A percentile compares a stretch with the other conserved stretches of the same genome.
Conservation (phyloP, 2,329 filamentous ascomycete genomes). For the Cladosporium austrohemisphaericum region DNA sequence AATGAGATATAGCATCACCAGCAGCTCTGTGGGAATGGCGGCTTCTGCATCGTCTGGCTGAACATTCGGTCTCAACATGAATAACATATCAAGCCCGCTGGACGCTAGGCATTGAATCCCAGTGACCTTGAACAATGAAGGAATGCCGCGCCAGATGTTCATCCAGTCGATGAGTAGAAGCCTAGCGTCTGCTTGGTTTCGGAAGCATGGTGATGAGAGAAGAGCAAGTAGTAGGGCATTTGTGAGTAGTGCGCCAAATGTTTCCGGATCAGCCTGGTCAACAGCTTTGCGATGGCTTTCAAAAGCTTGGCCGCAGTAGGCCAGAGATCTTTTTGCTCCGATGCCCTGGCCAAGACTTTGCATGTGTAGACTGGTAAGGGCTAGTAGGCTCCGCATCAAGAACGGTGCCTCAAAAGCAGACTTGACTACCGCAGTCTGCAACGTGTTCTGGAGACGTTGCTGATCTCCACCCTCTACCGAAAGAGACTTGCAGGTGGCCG, state of each 20-base stretch:
- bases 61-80: not conserved
- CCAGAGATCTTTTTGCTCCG: not conserved
- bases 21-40: not conserved
- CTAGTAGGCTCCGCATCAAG: not conserved
- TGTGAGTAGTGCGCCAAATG: not conserved
- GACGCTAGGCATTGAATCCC: not conserved
- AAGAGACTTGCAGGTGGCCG: not conserved
- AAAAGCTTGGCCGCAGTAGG: not conserved
- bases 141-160: not conserved
- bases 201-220: not conserved
- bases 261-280: not conserved
- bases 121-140: not conserved
- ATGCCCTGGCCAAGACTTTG: not conserved
- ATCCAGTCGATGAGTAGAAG: not conserved
- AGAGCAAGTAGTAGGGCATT: not conserved
- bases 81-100: not conserved
- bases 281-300: conserved; percentile 2
- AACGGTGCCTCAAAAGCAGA: conserved; percentile 1
- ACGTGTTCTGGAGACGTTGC: not conserved
- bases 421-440: not conserved
- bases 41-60: not conserved
- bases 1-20: not conserved
- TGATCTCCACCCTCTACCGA: not conserved
- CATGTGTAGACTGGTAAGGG: not conserved
- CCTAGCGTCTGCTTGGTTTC: not conserved